Conservation (phyloP, 2,329 filamentous ascomycete species). For the Aspergillus sp. region DNA sequence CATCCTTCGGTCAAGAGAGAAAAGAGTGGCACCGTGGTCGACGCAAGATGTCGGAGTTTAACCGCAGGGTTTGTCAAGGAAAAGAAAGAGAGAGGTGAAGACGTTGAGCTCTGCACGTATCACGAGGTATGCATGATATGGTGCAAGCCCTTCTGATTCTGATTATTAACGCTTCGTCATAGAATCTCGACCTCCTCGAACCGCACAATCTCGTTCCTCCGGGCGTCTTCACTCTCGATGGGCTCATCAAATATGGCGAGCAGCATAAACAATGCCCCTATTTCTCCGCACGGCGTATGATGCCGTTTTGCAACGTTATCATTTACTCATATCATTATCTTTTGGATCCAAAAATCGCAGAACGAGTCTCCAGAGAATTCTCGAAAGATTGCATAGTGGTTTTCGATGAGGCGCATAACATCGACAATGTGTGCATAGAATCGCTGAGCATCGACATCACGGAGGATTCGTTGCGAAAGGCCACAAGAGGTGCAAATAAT, state of each 20-base stretch:
- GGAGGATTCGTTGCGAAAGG: conserved; percentile 88
- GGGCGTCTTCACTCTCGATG: conserved; percentile 93
- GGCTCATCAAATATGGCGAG: conserved; percentile 83
- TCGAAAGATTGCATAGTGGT: conserved; percentile 98
- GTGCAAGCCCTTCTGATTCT: not conserved
- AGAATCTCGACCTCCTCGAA: conserved; percentile 92
- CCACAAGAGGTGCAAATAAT: conserved; percentile 84
- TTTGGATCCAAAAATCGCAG: conserved; percentile 95
- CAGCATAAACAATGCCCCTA: conserved; percentile 97
- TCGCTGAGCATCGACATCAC: conserved; percentile 95
- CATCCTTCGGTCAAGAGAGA: conserved; percentile 95
- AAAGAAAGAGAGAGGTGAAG: conserved; percentile 92
- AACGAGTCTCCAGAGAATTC: conserved; percentile 88
- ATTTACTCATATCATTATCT: conserved; percentile 99
- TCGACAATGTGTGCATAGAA: conserved; percentile 99
- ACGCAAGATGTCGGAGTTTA: conserved; percentile 91
- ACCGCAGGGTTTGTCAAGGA: conserved; percentile 97
- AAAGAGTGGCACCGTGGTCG: conserved; percentile 90
- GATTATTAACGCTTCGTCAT: not conserved
- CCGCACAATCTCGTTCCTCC: conserved; percentile 92
- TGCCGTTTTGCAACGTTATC: conserved; percentile 99
- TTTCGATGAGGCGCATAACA: conserved; percentile 98
- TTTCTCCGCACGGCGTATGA: conserved; percentile 94
- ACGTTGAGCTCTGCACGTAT: conserved; percentile 91
- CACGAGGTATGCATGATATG: conserved; percentile 65